Evolutionary conservation across 2,329 filamentous ascomycete genomes (phyloP), one percentile per base, ranked within the genome.

Genomic region (Pestalotiopsis fici): DNA sequence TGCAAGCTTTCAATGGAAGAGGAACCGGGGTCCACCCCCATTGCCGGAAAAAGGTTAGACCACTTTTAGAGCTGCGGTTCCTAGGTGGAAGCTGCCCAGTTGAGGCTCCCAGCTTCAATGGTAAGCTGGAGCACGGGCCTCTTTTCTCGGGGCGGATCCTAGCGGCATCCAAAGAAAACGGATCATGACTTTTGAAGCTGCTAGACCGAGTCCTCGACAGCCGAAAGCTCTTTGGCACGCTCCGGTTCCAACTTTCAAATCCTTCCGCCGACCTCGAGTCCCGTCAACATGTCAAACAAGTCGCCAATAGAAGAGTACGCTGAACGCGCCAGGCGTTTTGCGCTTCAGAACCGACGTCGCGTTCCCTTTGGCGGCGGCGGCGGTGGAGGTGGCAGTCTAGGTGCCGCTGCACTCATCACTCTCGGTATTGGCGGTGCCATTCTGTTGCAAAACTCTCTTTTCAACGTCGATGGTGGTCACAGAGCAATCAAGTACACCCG

Each of bases 401-500:
- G 79, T 61, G 70, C 80, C 18, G 78, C 78, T 57, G 81, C 80
- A 39, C 65, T 86, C 60, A 76, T 79, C 35, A 83, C 79, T 56
- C 74, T 83, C 23, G 72, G 79, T 21, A 73, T 88, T 37, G 85
- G 85, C 67, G 87, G 84, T 59, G 78, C 82, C 66, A 77, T 86
- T 74, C 70, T 89, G 72, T 74, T 90, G 71, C 84, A 87, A 74
- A 87, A 90, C 78, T 86, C 89, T 57, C 84, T 91, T 4, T 91
- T 91, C 85, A 91, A 91, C 83, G 96, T 99, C 75, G 96, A 99
- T 78, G 96, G 96, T 91, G 96, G 96, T 84, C 96, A 98, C 82
- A 91, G 96, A 78, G 96, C 96, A 72, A 99, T 99, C 88, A 99
- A 99, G 83, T 99, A 99, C 85, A 94, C 92, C 75, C 91, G 95